Evolutionary conservation across 805 yeast species (phyloP).

Genomic region (Saccharomyces kudriavzevii): DNA sequence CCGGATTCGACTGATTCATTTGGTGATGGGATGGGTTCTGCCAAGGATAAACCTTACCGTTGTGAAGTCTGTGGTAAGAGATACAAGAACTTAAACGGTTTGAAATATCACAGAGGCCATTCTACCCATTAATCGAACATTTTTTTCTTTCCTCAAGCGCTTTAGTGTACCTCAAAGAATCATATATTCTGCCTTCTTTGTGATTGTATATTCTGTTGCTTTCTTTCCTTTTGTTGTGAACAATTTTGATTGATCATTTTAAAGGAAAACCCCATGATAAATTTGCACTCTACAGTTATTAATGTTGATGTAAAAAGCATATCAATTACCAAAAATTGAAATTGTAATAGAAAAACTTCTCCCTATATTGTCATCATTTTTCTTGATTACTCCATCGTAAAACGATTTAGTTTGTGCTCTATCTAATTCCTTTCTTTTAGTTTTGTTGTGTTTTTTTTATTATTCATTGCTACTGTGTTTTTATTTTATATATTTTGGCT

Average conservation of each 20-base stretch:
- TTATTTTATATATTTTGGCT: background rate
- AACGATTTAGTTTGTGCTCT: background rate
- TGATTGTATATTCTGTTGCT: background rate
- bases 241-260: background rate
- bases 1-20: slow-evolving; percentile 85
- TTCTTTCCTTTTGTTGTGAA: background rate
- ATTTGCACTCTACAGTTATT: background rate
- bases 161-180: background rate
- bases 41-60: slow-evolving; percentile 95
- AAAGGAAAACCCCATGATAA: background rate
- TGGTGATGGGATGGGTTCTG: slow-evolving; percentile 89
- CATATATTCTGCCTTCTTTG: background rate
- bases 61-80: slow-evolving; percentile 98
- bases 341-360: background rate
- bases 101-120: slow-evolving; percentile 95
- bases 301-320: background rate
- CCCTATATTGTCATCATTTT: background rate
- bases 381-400: background rate
- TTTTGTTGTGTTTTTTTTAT: background rate
- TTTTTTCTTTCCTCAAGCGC: background rate
- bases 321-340: background rate
- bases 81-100: slow-evolving; percentile 90
- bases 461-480: background rate
- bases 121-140: slow-evolving; percentile 67
- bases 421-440: background rate